Base-by-base conservation (phyloP, 148 eudicot genomes). In the Vaccinium vitisidaea region DNA sequence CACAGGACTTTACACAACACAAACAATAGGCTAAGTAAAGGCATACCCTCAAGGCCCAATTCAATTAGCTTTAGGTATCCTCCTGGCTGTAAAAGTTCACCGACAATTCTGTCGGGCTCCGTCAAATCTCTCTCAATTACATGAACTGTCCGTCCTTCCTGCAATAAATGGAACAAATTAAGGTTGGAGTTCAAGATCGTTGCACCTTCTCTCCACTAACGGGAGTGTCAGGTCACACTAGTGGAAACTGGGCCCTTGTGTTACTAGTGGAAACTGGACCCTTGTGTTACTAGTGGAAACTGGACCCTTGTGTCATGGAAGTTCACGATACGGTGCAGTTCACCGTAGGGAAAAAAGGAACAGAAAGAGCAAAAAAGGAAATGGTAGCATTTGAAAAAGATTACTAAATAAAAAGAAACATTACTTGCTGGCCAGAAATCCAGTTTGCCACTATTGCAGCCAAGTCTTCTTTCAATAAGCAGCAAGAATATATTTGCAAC, bases 41-140 rank as follows among this genome's bases (percentile, higher is more conserved):
- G 43, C 52, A 79, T 85, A 92, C 94, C 94, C 85, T 89, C 87
- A 19, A 92, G 91, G 8, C 94, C 94, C 83, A 92, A 83, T 80
- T 92, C 94, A 12, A 88, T 36, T 79, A 92, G 85, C 76, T 90
- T 92, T 27, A 92, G 85, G 87, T 92, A 92, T 16, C 94, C 94
- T 43, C 92, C 94, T 23, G 94, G 94, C 82, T 92, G 94, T 39
- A 92, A 88, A 9, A 90, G 85, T 84, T 92, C 94, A 32, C 94
- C 94, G n/a, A 90, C 92, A 75, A 90, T 90, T 84, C 92, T 82
- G 39, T 90, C 92, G 6, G 92, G 94, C 88, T 92, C 90, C 5
- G 87, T 84, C 83, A 92, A 84, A 80, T 92, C 92, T 86, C 92
- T 90, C 58, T 92, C 94, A 63, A 92, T 86, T 30, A 92, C 94